Evolutionary conservation across 192 early-diverging fungal genomes (phyloP).

Genomic region (Coemansia sp.): DNA sequence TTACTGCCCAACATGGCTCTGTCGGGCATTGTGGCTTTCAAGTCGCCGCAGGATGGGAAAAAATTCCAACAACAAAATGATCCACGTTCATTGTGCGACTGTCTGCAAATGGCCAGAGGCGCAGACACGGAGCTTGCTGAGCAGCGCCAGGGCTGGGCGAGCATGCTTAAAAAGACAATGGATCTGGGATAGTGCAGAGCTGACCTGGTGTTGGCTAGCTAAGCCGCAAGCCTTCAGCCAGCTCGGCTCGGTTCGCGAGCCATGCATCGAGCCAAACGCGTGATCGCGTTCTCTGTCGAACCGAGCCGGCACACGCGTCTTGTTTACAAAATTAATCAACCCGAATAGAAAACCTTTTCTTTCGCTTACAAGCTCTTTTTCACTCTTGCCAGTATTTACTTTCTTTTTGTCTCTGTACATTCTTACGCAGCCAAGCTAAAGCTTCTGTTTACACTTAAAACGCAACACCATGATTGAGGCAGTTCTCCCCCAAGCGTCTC

Average conservation of each 20-base stretch:
- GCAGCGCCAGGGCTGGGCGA: background rate
- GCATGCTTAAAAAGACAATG: background rate
- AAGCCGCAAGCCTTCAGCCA: background rate
- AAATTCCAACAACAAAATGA: background rate
- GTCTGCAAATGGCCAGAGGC: background rate
- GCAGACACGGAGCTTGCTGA: background rate
- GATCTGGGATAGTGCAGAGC: background rate
- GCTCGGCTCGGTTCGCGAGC: background rate
- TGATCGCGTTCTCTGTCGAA: background rate
- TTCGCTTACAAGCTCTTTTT: background rate
- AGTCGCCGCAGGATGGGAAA: background rate
- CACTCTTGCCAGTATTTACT: background rate
- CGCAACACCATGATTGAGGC: constrained; percentile 79
- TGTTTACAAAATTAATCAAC: constrained; percentile 1
- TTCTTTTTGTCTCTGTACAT: constrained; percentile 5
- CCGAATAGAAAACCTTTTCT: background rate
- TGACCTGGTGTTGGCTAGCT: background rate
- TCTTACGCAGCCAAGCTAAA: background rate
- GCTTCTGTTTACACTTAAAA: background rate
- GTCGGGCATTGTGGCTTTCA: background rate
- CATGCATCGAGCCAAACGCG: background rate
- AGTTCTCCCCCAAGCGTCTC: constrained; percentile 77
- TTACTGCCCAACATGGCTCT: background rate
- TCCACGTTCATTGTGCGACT: background rate
- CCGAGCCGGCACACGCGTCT: constrained; percentile 11